Evolutionary conservation across 1,139 yeast genomes (phyloP), one percentile per base, ranked within the genome.

Genomic region (Wickerhamiella pararugosa): DNA sequence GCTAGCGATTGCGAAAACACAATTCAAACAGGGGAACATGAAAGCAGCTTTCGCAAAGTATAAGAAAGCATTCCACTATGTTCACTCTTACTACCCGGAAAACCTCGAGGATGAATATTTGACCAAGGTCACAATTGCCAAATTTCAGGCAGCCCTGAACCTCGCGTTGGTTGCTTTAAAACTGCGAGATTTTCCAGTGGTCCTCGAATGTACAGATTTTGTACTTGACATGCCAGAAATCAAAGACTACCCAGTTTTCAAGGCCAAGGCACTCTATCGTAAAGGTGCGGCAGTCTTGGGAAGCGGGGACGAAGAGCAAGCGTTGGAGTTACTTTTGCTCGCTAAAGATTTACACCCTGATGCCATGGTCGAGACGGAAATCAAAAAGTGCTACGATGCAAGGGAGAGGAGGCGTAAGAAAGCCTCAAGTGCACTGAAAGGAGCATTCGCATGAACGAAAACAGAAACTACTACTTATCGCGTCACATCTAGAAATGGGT

Each of bases 201-300:
- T 76, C 0, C 60, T 81, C 36, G 61, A 63, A 38, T 73, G 80
- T 5, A 72, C 93, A 5, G 62, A 74, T 2, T 71, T 71, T 39
- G 94, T 82, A 1, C 66, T 82, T n/a, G 51, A 42, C 4, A 49
- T 51, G 49, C 49, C 52, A 38, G 81, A 71, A 38, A 71, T 70
- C 21, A 76, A 73, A 37, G 32, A 21, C 7, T 64, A 77, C 7
- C 81, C 76, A 40, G 78, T 73, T 49, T 73, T 80, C 10, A 71
- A 70, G 56, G 83, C 93, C 6, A 86, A 86, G 64, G 94, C 94
- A 0, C 65, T 73, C 39, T 86, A 79, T 64, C 76, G 95, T 55
- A 75, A 82, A 59, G 96, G 94, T 34, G 65, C 71, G 56, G 95
- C 93, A 0, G 67, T 75, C 51, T 59, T 73, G 43, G 63, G 71